Base-by-base conservation (phyloP, 1,284 basidiomycete genomes). In the Dichomitus squalens region DNA sequence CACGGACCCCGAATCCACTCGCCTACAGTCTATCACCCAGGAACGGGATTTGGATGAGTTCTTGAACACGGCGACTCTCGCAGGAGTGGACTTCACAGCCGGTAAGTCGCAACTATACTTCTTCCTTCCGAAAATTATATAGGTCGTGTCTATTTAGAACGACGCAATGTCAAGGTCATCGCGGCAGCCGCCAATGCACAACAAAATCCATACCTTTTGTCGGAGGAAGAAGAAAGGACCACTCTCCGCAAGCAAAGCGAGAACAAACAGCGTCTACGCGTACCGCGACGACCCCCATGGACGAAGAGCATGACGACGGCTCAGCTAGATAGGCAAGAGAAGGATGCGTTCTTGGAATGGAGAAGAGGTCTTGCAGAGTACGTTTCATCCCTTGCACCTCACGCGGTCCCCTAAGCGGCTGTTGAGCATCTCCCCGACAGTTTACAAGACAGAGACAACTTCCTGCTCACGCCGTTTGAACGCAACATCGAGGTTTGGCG, bases 31-130 rank as follows among this genome's bases (percentile, higher is more conserved):
- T 1, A 88, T 99, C 38, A 99, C 97, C 0, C 96, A 99, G 74
- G 95, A 99, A 76, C 82, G 88, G 58, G 95, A 98, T 76, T 79
- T 99, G 27, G 96, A 98, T 66, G 95, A 96, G 73, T 99, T 99
- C 73, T 76, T 99, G 59, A 96, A 88, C 71, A 98, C 95, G 18
- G 97, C 97, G 3, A 91, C 94, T 63, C 79, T 99, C 50, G 97
- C 97, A 20, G 96, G 93, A 52, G 90, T 90, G 14, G 94, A 99
- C 68, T 99, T 99, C 70, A 95, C 95, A n/a, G 97, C 95, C 35
- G 95, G 95, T 95, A 61, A 50, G 84, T 70, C 23, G n/a, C n/a
- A 2, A n/a, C 27, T 34, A 35, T 47, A 41, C 29, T 33, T 31
- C 9, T 23, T 18, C n/a, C 14, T 52, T 16, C n/a, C 55, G 63